Evolutionary conservation across 164 flowering plant genomes (phyloP).

Genomic region (Echeveria elegans): DNA sequence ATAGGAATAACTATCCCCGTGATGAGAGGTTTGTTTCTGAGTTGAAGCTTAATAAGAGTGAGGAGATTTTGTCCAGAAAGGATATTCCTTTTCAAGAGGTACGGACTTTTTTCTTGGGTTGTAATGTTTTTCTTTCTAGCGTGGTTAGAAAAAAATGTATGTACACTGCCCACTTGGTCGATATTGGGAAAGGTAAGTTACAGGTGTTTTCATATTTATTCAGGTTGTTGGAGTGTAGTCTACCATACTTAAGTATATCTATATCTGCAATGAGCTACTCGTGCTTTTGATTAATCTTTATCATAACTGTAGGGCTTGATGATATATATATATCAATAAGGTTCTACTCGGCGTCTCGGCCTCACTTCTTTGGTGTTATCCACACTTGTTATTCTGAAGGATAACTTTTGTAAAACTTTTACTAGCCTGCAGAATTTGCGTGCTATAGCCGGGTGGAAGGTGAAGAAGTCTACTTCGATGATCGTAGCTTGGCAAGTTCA

Average conservation of each 20-base stretch:
- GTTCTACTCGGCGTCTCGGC: no score
- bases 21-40: conserved; percentile 92
- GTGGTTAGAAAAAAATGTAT: neutral
- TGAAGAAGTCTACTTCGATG: conserved; percentile 87
- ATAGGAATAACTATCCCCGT: conserved; percentile 44
- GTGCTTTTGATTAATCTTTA: neutral
- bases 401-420: conserved; percentile 11
- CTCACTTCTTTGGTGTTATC: no score
- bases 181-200: neutral
- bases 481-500: conserved; percentile 72
- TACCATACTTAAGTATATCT: neutral
- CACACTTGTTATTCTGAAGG: no score
- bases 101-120: neutral
- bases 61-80: conserved; percentile 87
- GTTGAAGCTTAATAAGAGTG: conserved; percentile 77
- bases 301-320: no score
- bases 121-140: neutral
- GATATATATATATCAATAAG: no score
- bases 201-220: neutral
- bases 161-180: neutral
- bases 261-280: neutral
- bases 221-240: neutral
- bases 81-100: conserved; percentile 72
- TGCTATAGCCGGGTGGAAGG: conserved; percentile 88
- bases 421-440: conserved; percentile 84